Base-by-base conservation (phyloP, 805 yeast genomes). In the Spathaspora arborariae region DNA sequence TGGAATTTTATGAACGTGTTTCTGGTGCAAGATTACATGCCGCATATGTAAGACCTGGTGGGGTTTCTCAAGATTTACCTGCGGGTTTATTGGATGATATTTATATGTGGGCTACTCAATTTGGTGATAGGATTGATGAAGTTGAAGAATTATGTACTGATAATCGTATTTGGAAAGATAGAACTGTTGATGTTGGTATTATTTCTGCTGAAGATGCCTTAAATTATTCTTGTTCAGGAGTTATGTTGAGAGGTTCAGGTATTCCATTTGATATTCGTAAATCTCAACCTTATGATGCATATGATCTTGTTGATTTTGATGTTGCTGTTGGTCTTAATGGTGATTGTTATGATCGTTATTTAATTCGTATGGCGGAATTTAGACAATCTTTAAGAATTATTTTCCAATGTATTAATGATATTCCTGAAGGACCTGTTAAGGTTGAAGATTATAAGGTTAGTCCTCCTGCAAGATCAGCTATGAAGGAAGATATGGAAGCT, bases 51-150 rank as follows among this genome's bases (percentile, higher is more conserved):
- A 80, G 96, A 72, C 96, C 96, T 46, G 96, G 96, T 59, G 96
- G 96, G 61, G 96, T 88, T 16, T 72, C 92, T 18, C 95, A 85
- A 69, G 96, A 88, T 70, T 68, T 88, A 50, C 96, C 96, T 20
- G 84, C 80, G 36, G 96, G 96, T 44, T 66, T 88, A 60, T 78
- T 88, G 58, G 96, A 88, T 67, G 96, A 88, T 64, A 88, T 88
- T 54, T 88, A 86, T 69, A 88, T 88, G 92, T 88, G 96, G 96
- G 95, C 96, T 47, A 88, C 96, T 20, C 96, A 88, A 74, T 88
- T 88, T 57, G 96, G 96, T 63, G 96, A 88, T 72, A 81, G 96
- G 73, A 70, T 88, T 55, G 96, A 88, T 66, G 96, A 88, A 69
- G 83, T 86, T 52, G 96, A 88, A 72, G 96, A 88, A 70, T 78